Evolutionary conservation across 768 basidiomycete genomes (phyloP).

Genomic region (Wakefieldia striispora): DNA sequence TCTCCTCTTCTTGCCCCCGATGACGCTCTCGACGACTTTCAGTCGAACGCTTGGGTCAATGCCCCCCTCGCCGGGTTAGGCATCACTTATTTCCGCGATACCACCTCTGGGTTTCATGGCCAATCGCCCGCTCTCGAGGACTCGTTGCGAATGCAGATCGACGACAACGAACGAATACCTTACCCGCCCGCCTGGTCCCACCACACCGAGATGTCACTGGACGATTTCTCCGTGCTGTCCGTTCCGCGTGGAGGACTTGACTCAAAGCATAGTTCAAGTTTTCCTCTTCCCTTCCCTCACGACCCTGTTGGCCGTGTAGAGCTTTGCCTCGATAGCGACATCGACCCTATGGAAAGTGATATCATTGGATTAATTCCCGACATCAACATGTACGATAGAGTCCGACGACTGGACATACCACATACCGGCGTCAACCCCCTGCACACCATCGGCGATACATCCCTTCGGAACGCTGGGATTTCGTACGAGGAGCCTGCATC

Average conservation of each 20-base stretch:
- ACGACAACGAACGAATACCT: neutral
- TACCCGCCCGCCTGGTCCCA: neutral
- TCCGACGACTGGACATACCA: constrained; percentile 15
- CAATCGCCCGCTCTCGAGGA: neutral
- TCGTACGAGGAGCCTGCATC: neutral
- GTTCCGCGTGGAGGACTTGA: neutral
- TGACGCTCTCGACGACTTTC: constrained; percentile 23
- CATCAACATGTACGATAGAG: constrained; percentile 35
- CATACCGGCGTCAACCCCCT: constrained; percentile 39
- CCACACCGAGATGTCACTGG: neutral
- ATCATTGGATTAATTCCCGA: constrained; percentile 31
- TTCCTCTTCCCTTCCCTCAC: neutral
- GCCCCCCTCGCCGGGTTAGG: constrained; percentile 27
- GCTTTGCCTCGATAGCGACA: constrained; percentile 7
- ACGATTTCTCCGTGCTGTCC: neutral
- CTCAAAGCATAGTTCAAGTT: neutral
- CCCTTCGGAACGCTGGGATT: neutral
- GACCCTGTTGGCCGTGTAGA: neutral
- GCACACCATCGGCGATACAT: constrained; percentile 30
- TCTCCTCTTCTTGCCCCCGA: neutral
- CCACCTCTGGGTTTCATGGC: neutral
- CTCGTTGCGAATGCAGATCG: constrained; percentile 4
- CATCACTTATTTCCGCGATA: constrained; percentile 16
- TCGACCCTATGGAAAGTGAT: constrained; percentile 9
- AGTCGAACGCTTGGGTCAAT: constrained; percentile 30